Conservation (phyloP, 2,329 filamentous ascomycete species). For the Calonectria hongkongensis region DNA sequence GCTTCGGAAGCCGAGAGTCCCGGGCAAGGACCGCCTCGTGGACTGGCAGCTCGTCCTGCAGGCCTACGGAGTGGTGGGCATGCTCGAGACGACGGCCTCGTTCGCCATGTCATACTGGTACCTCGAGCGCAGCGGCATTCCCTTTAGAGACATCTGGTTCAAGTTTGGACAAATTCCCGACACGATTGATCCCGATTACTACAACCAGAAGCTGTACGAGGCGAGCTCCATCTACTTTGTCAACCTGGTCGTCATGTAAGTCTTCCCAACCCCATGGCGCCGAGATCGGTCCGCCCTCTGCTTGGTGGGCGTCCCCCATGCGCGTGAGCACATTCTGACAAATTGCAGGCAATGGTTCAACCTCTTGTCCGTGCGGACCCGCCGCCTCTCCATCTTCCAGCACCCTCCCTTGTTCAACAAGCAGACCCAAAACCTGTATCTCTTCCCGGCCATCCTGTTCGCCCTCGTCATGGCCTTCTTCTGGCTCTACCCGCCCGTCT, state of each 20-base stretch:
- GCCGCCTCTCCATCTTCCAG: constrained; percentile 80
- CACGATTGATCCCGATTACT: constrained; percentile 72
- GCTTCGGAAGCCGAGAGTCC: constrained; percentile 79
- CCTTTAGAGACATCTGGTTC: constrained; percentile 81
- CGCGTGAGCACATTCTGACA: constrained; percentile 35
- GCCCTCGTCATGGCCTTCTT: constrained; percentile 81
- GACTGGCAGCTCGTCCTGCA: constrained; percentile 84
- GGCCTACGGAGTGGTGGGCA: constrained; percentile 82
- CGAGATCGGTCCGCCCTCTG: constrained; percentile 37
- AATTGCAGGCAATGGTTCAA: constrained; percentile 79
- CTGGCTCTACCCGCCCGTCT: constrained; percentile 79
- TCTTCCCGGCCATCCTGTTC: constrained; percentile 83
- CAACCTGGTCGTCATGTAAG: constrained; percentile 83
- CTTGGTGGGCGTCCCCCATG: neutral
- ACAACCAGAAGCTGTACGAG: constrained; percentile 74
- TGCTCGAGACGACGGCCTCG: constrained; percentile 75
- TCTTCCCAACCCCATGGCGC: constrained; percentile 19
- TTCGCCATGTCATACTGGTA: constrained; percentile 83
- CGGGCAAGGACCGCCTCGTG: constrained; percentile 82
- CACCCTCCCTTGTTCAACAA: constrained; percentile 81
- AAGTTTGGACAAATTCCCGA: constrained; percentile 74
- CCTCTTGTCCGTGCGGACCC: constrained; percentile 80
- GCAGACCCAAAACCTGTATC: constrained; percentile 78
- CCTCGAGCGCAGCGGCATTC: constrained; percentile 76
- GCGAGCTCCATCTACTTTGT: constrained; percentile 87